These are phyloP conservation scores for Pestalotiopsis sp. DNA, from an alignment of 2,329 filamentous ascomycete species.

Conservation along the genomic window DNA sequence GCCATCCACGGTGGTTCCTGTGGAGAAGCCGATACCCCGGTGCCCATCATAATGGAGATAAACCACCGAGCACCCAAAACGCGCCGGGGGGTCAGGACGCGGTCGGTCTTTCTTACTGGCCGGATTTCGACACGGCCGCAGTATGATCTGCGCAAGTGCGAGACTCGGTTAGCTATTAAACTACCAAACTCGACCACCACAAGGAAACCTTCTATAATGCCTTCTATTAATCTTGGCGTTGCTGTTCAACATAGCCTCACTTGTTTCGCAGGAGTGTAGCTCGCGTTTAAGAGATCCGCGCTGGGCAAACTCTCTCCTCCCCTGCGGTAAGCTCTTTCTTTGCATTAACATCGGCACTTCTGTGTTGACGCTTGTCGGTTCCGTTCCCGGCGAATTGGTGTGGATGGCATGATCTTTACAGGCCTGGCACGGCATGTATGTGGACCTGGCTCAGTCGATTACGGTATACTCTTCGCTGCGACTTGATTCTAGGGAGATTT, in stretches of 20 bases:
- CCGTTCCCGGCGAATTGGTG: neutral
- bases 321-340: neutral
- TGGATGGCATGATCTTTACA: neutral
- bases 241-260: neutral
- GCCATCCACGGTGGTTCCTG: neutral
- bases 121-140: constrained; percentile 1
- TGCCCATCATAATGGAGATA: neutral
- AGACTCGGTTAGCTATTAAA: neutral
- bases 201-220: neutral
- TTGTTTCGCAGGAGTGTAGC: neutral
- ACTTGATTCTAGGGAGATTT: neutral
- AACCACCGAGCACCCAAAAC: constrained; percentile 9
- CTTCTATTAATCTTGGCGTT: neutral
- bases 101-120: neutral
- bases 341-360: neutral
- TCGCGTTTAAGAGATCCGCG: neutral
- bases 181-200: neutral
- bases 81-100: neutral
- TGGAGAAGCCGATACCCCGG: neutral
- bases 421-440: neutral
- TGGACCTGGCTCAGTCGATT: neutral
- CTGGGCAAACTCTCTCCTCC: neutral
- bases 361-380: neutral
- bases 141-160: constrained; percentile 8
- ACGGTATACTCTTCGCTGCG: neutral